Percentiles rank a stretch among this genome's conserved stretches.
Conservation (phyloP, 345 rosid species). For the Eucalyptus sp. region DNA sequence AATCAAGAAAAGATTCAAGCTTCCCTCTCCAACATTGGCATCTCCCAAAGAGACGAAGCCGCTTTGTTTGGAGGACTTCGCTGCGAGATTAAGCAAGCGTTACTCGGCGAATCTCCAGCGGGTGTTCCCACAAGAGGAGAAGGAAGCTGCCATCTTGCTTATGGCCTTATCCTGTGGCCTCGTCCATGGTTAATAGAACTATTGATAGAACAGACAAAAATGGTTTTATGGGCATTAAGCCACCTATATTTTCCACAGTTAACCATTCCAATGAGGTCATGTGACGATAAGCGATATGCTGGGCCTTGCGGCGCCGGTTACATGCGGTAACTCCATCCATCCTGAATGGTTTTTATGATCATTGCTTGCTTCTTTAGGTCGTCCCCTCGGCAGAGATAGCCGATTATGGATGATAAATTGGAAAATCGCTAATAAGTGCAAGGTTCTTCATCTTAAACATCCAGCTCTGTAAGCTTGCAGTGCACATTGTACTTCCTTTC, state of each 20-base stretch:
- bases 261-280: neutral
- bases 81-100: constrained; percentile 45
- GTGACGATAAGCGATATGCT: neutral
- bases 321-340: neutral
- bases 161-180: constrained; percentile 93
- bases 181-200: constrained; percentile 13
- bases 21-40: neutral
- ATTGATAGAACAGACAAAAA: neutral
- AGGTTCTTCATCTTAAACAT: neutral
- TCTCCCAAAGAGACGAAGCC: constrained; percentile 8
- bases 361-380: neutral
- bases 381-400: neutral
- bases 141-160: constrained; percentile 88
- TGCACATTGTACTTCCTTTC: neutral
- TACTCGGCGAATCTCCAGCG: constrained; percentile 40
- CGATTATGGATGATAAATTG: neutral
- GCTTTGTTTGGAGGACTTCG: constrained; percentile 65
- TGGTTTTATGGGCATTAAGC: neutral
- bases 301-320: neutral
- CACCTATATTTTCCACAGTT: neutral
- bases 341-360: neutral
- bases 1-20: constrained; percentile 32
- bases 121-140: constrained; percentile 92
- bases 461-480: neutral
- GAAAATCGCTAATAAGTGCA: neutral